Evolutionary conservation across 1,284 basidiomycete genomes (phyloP), one percentile per base, ranked within the genome.

Genomic region (Anthracocystis setariae): DNA sequence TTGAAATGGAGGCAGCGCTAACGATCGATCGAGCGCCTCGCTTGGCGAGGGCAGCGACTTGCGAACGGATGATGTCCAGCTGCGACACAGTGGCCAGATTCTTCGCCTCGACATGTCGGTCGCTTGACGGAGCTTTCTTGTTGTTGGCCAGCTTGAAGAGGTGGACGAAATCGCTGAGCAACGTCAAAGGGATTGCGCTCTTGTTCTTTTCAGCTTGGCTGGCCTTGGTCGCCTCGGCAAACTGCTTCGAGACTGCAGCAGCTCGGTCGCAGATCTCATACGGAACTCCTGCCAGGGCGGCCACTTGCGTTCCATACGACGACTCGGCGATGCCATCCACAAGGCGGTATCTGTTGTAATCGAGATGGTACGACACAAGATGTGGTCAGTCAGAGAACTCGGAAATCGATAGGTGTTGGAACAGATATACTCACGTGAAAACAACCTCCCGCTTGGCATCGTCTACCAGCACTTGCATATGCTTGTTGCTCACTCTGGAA

Each of bases 301-400:
- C 81, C 25, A 82, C 81, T 50, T 82, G 77, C 4, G 80, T 82
- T 25, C 81, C 94, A 79, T 97, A 96, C 1, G 93, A 95, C 5
- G 91, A 93, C 57, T 91, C 89, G 1, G 94, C 94, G 38, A 91
- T 89, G 46, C 81, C 81, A 21, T 66, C 61, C n/a, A 82, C 74
- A 9, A 82, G 71, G 24, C 76, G 74, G 51, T 82, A 82, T 9
- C 75, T 77, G 61, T 52, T 8, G 29, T 21, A 8, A 32, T 20
- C n/a, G 17, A 10, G 35, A n/a, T 10, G 20, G 18, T 45, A 57
- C 24, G 18, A 27, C 7, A 47, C 18, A 18, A 50, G 9, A 20
- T 8, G 15, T 27, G n/a, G 29, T 59, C 44, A 45, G 46, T 56
- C 46, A 54, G 50, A 15, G 12, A 15, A 17, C 13, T 29, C 23